phyloP scores from a whole-genome alignment of 1,139 yeast species.

The Yamadazyma sp. region DNA sequence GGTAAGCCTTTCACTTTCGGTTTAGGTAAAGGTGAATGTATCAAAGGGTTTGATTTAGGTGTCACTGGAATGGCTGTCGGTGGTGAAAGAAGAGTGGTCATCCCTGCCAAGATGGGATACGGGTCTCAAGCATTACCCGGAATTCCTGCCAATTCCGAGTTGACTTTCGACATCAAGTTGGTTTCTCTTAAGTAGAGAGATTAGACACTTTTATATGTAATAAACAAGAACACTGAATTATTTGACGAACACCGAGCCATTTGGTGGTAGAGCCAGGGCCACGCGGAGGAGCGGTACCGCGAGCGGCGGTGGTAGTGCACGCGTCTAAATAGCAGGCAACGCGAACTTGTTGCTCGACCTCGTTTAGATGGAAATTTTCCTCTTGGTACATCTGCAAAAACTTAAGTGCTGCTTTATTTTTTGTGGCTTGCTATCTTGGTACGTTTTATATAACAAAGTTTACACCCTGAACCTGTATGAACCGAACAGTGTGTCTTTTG shows the following conservation, averaged over 20 bases:
- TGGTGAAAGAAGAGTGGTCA: constrained; percentile 96
- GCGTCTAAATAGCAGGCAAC: too few species aligned
- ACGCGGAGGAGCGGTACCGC: too few species aligned
- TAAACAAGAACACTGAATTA: too few species aligned
- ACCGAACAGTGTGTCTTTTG: background rate
- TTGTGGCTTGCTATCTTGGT: background rate
- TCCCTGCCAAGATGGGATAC: constrained; percentile 96
- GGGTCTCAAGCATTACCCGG: constrained; percentile 95
- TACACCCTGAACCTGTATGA: background rate
- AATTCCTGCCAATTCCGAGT: constrained; percentile 93
- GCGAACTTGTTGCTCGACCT: background rate
- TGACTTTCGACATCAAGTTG: constrained; percentile 93
- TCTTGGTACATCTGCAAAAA: background rate
- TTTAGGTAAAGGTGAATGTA: constrained; percentile 97
- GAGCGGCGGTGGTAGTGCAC: too few species aligned
- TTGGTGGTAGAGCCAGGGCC: too few species aligned
- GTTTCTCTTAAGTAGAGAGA: constrained; percentile 80
- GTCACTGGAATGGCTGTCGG: constrained; percentile 98
- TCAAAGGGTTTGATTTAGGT: constrained; percentile 98
- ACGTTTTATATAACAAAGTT: background rate
- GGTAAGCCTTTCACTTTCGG: constrained; percentile 94
- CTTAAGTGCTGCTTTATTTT: background rate
- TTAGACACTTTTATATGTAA: too few species aligned
- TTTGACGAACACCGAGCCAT: too few species aligned
- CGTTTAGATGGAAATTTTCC: constrained; percentile 1